Evolutionary conservation across 2,329 filamentous ascomycete genomes (phyloP).

Genomic region (Mollisiaceae sp.): DNA sequence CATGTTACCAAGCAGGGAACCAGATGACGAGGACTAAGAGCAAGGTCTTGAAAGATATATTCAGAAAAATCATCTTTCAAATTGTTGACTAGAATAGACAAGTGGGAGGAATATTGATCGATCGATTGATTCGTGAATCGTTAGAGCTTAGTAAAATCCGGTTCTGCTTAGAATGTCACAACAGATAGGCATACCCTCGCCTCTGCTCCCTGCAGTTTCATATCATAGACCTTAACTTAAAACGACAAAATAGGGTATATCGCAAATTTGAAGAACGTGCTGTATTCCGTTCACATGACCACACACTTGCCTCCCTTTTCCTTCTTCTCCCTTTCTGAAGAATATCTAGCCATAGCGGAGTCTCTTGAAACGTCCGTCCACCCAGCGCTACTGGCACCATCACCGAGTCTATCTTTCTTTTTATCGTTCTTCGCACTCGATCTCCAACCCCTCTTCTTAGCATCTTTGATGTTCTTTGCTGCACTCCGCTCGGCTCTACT

Average conservation of each 20-base stretch:
- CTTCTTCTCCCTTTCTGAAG: conserved; percentile 29
- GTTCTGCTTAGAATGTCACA: background rate
- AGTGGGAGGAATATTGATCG: background rate
- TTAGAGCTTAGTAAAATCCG: background rate
- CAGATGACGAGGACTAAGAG: background rate
- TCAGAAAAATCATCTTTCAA: background rate
- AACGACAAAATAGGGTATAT: conserved; percentile 15
- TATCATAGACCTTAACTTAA: background rate
- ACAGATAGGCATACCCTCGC: background rate
- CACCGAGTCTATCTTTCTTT: conserved; percentile 49
- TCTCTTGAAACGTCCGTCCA: conserved; percentile 56
- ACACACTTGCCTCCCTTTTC: conserved; percentile 53
- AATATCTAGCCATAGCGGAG: conserved; percentile 14
- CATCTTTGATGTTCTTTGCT: conserved; percentile 66
- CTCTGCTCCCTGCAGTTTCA: background rate
- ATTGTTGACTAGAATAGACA: background rate
- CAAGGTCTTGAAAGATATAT: background rate
- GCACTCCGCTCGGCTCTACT: conserved; percentile 65
- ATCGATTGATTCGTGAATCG: background rate
- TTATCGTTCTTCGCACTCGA: conserved; percentile 44
- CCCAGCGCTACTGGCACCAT: conserved; percentile 50
- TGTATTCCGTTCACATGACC: conserved; percentile 52
- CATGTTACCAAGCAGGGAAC: too few species aligned
- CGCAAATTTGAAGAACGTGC: conserved; percentile 5
- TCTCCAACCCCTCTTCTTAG: conserved; percentile 61